These are phyloP conservation scores for Alisma plantagoaquatica DNA, from an alignment of 106 monocot genomes.

Conservation along the genomic window DNA sequence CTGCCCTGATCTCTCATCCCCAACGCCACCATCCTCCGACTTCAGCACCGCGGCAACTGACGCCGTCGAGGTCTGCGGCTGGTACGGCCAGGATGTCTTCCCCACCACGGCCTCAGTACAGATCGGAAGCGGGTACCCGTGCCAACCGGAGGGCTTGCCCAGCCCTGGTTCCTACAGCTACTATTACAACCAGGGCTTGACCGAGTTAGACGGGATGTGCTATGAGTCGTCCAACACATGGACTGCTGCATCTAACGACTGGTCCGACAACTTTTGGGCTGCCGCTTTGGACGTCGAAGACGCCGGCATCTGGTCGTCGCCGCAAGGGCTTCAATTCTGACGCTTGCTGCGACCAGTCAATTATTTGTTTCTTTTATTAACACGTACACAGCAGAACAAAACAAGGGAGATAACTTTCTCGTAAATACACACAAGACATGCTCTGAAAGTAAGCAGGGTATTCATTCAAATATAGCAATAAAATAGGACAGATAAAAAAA, in stretches of 20 bases:
- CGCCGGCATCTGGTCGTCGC: slow-evolving; percentile 10
- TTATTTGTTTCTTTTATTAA: too few relatives aligned
- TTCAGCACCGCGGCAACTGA: not conserved
- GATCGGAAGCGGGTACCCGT: not conserved
- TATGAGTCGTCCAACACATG: too few relatives aligned
- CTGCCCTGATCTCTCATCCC: too few relatives aligned
- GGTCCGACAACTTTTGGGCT: slow-evolving; percentile 8
- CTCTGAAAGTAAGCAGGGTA: too few relatives aligned
- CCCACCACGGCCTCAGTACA: not conserved
- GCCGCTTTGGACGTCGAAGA: too few relatives aligned
- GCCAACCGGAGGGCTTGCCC: not conserved
- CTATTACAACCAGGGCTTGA: not conserved
- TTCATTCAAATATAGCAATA: not conserved
- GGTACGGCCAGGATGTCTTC: not conserved
- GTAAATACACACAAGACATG: too few relatives aligned
- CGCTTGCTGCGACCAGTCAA: too few relatives aligned
- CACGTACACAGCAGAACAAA: too few relatives aligned
- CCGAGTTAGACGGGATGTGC: not conserved
- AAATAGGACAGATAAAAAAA: not conserved
- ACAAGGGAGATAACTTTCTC: too few relatives aligned
- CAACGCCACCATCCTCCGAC: not conserved
- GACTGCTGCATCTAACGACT: not conserved
- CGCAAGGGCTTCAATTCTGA: too few relatives aligned
- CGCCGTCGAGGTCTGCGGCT: not conserved
- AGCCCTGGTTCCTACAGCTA: slow-evolving; percentile 3